Evolutionary conservation across 495 filamentous ascomycete genomes (phyloP).

Genomic region (Darksidea phi): DNA sequence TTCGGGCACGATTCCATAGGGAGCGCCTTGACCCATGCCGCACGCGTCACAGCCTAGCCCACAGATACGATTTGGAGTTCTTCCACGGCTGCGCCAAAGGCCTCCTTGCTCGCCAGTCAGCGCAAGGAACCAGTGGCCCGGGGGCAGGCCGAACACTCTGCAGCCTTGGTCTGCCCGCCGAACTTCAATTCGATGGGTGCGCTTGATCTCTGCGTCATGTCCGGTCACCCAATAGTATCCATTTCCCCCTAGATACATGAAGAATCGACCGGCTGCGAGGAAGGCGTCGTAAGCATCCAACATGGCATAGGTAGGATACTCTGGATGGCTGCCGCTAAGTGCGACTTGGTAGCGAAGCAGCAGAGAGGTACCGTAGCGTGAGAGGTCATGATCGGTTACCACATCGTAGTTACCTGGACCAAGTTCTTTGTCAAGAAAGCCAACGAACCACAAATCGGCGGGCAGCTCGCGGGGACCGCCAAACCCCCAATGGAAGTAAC

Average conservation of each 20-base stretch:
- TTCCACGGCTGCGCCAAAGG: conserved; percentile 40
- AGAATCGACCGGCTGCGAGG: conserved; percentile 25
- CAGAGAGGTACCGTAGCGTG: conserved; percentile 21
- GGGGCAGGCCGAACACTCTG: conserved; percentile 36
- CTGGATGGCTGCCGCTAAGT: conserved; percentile 32
- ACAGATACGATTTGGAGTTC: conserved; percentile 38
- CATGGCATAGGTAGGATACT: conserved; percentile 28
- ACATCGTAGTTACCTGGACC: conserved; percentile 33
- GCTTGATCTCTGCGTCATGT: conserved; percentile 4
- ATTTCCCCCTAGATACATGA: conserved; percentile 43
- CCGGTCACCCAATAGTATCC: conserved; percentile 39
- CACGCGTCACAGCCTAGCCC: conserved; percentile 39
- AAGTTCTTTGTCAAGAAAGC: conserved; percentile 37
- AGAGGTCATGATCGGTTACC: conserved; percentile 42
- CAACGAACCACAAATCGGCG: conserved; percentile 40
- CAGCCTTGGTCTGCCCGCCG: conserved; percentile 40
- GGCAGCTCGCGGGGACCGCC: conserved; percentile 39
- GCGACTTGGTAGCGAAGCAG: conserved; percentile 30
- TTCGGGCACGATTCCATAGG: conserved; percentile 23
- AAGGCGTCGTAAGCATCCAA: conserved; percentile 32
- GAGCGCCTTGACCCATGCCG: conserved; percentile 33
- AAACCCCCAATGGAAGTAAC: conserved; percentile 39
- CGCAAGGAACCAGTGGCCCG: conserved; percentile 30
- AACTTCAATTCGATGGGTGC: conserved; percentile 41
- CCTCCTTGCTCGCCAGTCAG: conserved; percentile 36